Evolutionary conservation across 75 land plant genomes (phyloP).

Genomic region (Picea sitchensis): DNA sequence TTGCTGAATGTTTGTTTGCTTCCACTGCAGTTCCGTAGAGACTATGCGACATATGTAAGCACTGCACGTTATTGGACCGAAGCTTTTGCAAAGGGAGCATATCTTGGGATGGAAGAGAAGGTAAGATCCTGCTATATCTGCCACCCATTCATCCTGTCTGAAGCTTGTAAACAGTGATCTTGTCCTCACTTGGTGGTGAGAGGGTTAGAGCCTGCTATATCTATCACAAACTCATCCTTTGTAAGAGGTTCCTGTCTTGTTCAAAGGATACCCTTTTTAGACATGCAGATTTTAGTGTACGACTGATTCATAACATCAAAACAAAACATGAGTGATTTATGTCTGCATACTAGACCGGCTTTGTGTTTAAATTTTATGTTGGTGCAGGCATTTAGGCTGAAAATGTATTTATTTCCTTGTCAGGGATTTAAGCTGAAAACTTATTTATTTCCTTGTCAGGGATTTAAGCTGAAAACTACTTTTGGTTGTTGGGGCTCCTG

Average conservation of each 20-base stretch:
- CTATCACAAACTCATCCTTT: neutral
- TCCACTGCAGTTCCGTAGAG: constrained; percentile 66
- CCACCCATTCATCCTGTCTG: neutral
- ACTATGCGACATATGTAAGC: constrained; percentile 67
- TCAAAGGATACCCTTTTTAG: neutral
- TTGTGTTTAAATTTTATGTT: too few relatives aligned
- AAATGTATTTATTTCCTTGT: too few relatives aligned
- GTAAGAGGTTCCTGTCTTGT: neutral
- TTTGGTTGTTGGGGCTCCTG: too few relatives aligned
- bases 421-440: too few relatives aligned
- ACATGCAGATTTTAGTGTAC: neutral
- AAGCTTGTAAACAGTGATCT: neutral
- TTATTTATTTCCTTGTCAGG: too few relatives aligned
- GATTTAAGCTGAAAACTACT: too few relatives aligned
- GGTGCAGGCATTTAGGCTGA: too few relatives aligned
- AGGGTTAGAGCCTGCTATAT: neutral
- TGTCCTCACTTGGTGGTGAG: neutral
- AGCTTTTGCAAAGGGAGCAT: constrained; percentile 76
- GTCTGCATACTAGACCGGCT: too few relatives aligned
- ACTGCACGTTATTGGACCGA: constrained; percentile 99
- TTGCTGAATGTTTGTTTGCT: neutral
- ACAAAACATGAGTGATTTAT: too few relatives aligned
- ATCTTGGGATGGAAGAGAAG: constrained; percentile 89
- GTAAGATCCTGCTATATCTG: constrained; percentile 15
- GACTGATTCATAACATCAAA: too few relatives aligned